phyloP scores from a whole-genome alignment of 2,329 filamentous ascomycete genomes.

The Fusarium sp. region DNA sequence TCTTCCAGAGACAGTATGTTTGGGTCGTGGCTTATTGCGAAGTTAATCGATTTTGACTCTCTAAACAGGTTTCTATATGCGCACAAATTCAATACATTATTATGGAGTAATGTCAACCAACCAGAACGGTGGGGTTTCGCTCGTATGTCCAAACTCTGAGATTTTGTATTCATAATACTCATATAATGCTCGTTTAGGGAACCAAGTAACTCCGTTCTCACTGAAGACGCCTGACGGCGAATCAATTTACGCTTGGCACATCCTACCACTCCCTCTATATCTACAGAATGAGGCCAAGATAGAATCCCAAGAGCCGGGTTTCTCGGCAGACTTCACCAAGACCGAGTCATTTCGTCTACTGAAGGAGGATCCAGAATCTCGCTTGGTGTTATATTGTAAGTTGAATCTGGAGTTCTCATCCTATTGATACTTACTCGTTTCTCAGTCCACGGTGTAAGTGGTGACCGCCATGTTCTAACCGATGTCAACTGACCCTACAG shows the following conservation, averaged over 20 bases:
- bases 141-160: slow-evolving; percentile 57
- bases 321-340: slow-evolving; percentile 61
- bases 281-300: slow-evolving; percentile 73
- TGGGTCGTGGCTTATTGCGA: slow-evolving; percentile 1
- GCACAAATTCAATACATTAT: slow-evolving; percentile 77
- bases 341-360: slow-evolving; percentile 69
- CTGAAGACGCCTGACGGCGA: slow-evolving; percentile 78
- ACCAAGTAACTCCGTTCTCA: slow-evolving; percentile 88
- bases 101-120: slow-evolving; percentile 75
- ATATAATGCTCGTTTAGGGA: slow-evolving; percentile 60
- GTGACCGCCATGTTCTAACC: not conserved
- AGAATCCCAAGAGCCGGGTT: slow-evolving; percentile 57
- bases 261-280: slow-evolving; percentile 82
- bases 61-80: slow-evolving; percentile 77
- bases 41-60: slow-evolving; percentile 12
- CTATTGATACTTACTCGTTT: slow-evolving; percentile 14
- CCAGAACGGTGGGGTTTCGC: slow-evolving; percentile 88
- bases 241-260: slow-evolving; percentile 87
- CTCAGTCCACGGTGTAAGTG: slow-evolving; percentile 69
- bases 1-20: slow-evolving; percentile 78
- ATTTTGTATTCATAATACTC: not conserved
- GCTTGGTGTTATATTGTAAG: slow-evolving; percentile 70
- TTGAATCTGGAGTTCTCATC: slow-evolving; percentile 14
- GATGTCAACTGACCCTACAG: slow-evolving; percentile 48
- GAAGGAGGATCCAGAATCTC: slow-evolving; percentile 67